Evolutionary conservation across 2,329 filamentous ascomycete species (phyloP), one percentile per base, ranked within the genome.

Genomic region (Ascochyta viciae-villosae): DNA sequence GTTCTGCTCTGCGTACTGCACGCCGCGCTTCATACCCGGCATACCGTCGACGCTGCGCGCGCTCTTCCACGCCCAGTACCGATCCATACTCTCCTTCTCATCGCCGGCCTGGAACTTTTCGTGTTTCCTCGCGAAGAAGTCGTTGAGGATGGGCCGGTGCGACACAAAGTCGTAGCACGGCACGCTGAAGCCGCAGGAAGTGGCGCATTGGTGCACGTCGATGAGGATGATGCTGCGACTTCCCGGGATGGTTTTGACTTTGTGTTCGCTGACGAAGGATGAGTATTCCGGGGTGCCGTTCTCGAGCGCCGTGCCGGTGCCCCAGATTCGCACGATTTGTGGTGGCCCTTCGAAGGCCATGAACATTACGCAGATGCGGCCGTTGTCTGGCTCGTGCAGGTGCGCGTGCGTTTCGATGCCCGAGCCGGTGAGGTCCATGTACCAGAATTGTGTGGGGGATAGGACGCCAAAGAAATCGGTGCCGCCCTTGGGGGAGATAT

Each of bases 401-500:
- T 81, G 78, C 0, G 73, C 68, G 27, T 77, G 76, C 0, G 78
- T 81, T 58, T 81, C 78, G n/a, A 76, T 68, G 7, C 78, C 78
- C 13, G 67, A 73, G 12, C 78, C 78, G 1, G 72, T 74, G 0
- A 80, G 67, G 49, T 81, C 78, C 61, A 79, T 71, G 57, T 79
- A 81, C 77, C 77, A 80, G 65, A 80, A 81, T 0, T 71, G 70
- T 5, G 66, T 71, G 6, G 74, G 63, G 29, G 74, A 70, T 3
- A 77, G 41, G 23, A 81, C 70, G 26, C 78, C 78, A 53, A 79
- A 79, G 57, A 76, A 77, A 27, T 72, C 46, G 6, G 56, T 48
- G 6, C 78, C 77, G 50, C 78, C 78, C 62, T 81, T 81, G 2
- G 78, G 78, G 0, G 76, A 79, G 58, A 80, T 72, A 58, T 81